These are phyloP conservation scores for Hypholoma sublateritium DNA, from an alignment of 768 basidiomycete genomes.

Conservation along the genomic window DNA sequence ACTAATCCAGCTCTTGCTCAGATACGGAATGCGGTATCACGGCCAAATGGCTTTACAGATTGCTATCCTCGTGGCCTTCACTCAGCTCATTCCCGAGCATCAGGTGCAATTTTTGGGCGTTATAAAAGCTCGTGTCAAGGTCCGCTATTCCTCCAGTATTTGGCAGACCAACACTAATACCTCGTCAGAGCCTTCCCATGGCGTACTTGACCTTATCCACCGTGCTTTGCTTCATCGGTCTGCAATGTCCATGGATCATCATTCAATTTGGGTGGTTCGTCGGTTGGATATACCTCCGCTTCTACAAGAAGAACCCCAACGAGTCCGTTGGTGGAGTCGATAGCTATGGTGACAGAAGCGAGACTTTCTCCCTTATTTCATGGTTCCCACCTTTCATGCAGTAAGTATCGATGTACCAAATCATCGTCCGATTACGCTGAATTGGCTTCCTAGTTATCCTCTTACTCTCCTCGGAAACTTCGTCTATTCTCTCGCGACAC, in stretches of 20 bases:
- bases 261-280: constrained; percentile 99
- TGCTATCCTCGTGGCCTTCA: constrained; percentile 91
- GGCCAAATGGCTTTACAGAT: constrained; percentile 92
- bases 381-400: constrained; percentile 98
- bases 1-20: constrained; percentile 26
- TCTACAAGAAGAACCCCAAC: constrained; percentile 86
- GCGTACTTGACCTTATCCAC: constrained; percentile 89
- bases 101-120: constrained; percentile 92
- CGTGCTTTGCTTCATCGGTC: constrained; percentile 77
- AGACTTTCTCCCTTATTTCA: constrained; percentile 90
- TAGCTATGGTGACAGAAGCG: constrained; percentile 91
- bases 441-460: constrained; percentile 53
- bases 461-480: constrained; percentile 66
- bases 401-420: constrained; percentile 46
- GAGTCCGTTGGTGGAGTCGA: constrained; percentile 62
- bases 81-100: constrained; percentile 96
- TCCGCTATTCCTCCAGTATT: constrained; percentile 27
- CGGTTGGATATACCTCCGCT: constrained; percentile 92
- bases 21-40: constrained; percentile 87
- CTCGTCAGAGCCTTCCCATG: constrained; percentile 85
- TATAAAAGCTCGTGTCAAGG: constrained; percentile 88
- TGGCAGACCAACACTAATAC: neutral
- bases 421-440: neutral
- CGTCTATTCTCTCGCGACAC: constrained; percentile 64
- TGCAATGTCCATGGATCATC: constrained; percentile 87